Evolutionary conservation across 2,329 filamentous ascomycete species (phyloP).

Genomic region (Gremmenia infestans): DNA sequence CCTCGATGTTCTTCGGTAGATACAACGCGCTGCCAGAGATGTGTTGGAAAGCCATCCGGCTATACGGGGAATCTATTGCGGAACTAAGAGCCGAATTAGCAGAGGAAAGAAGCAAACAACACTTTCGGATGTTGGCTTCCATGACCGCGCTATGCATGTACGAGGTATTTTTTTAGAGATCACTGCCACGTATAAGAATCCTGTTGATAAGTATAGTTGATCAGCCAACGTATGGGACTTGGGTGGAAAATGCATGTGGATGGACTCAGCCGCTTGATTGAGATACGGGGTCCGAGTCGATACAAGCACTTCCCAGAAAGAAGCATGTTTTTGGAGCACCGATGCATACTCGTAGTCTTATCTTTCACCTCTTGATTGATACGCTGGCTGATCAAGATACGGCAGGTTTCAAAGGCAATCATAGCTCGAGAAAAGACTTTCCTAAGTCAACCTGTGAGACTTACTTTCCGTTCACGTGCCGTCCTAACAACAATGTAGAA

Average conservation of each 20-base stretch:
- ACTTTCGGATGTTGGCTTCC: background rate
- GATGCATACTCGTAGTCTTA: conserved; percentile 3
- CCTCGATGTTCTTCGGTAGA: conserved; percentile 5
- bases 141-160: conserved; percentile 8
- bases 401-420: conserved; percentile 9
- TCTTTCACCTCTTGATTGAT: background rate
- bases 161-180: background rate
- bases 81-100: background rate
- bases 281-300: conserved; percentile 1
- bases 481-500: background rate
- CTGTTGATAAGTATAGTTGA: background rate
- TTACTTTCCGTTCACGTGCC: background rate
- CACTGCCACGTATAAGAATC: background rate
- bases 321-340: conserved; percentile 8
- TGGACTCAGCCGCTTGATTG: conserved; percentile 2
- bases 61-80: conserved; percentile 1
- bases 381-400: background rate
- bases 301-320: conserved; percentile 1
- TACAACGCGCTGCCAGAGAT: background rate
- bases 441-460: conserved; percentile 1
- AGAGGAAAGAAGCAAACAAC: background rate
- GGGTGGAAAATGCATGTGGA: conserved; percentile 4
- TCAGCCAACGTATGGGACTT: background rate
- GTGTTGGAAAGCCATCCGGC: background rate
- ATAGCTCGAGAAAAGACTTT: conserved; percentile 3